Percentiles rank a stretch among this genome's conserved stretches.
Conservation (phyloP, 169 alveolate species). For the Perkinsus olseni region DNA sequence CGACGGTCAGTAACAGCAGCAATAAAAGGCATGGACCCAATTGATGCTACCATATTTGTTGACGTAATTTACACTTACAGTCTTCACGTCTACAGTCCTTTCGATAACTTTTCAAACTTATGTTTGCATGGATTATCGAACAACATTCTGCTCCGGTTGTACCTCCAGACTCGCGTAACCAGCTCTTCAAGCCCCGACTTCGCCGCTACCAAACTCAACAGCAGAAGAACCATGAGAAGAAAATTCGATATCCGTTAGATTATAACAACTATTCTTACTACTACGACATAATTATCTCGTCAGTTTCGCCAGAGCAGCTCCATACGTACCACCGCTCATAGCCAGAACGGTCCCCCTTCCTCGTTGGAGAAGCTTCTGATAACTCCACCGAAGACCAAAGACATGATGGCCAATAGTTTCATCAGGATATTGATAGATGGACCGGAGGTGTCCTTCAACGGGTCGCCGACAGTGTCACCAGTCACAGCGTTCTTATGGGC, state of each 20-base stretch:
- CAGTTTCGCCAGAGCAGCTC: background rate
- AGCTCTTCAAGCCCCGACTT: too few relatives aligned
- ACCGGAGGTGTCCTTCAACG: conserved; percentile 89
- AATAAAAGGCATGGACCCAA: too few relatives aligned
- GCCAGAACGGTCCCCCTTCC: conserved; percentile 56
- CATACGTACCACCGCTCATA: background rate
- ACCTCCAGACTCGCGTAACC: too few relatives aligned
- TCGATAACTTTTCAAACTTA: too few relatives aligned
- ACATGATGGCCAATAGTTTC: conserved; percentile 66
- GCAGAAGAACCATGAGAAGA: background rate
- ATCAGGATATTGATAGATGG: conserved; percentile 72
- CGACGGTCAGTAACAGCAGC: too few relatives aligned
- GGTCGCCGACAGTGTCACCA: conserved; percentile 87
- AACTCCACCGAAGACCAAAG: conserved; percentile 64
- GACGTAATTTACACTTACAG: too few relatives aligned
- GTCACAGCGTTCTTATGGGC: conserved; percentile 72
- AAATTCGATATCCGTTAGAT: background rate
- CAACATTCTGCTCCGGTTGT: too few relatives aligned
- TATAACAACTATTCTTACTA: background rate
- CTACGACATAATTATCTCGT: background rate
- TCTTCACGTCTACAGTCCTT: too few relatives aligned
- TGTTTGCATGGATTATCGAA: too few relatives aligned
- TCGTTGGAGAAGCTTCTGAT: conserved; percentile 42
- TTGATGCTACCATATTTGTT: too few relatives aligned
- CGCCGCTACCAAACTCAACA: background rate